These are phyloP conservation scores for Rickenella mellea DNA, from an alignment of 768 basidiomycete species.

Conservation along the genomic window DNA sequence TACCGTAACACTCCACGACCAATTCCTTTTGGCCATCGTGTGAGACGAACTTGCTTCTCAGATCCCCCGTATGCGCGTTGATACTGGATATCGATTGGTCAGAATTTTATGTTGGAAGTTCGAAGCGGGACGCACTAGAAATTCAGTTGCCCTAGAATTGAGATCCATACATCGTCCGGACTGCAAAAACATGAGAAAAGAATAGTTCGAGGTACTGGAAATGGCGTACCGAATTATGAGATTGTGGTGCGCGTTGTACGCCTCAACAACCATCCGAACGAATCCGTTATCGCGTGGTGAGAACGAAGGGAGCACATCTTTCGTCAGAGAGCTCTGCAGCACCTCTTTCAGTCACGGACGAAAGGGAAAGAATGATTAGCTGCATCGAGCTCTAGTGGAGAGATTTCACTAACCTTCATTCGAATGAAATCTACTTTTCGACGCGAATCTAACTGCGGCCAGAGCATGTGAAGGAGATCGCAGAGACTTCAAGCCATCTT, in stretches of 20 bases:
- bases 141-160: slow-evolving; percentile 29
- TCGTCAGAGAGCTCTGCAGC: slow-evolving; percentile 18
- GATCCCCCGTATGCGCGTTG: slow-evolving; percentile 20
- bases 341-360: too few relatives aligned
- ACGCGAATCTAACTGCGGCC: not conserved
- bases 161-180: slow-evolving; percentile 42
- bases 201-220: not conserved
- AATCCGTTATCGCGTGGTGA: slow-evolving; percentile 20
- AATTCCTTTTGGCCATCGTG: slow-evolving; percentile 25
- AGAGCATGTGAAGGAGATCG: not conserved
- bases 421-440: not conserved
- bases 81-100: slow-evolving; percentile 5
- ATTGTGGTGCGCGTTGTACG: slow-evolving; percentile 26
- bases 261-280: slow-evolving; percentile 21
- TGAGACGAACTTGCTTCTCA: slow-evolving; percentile 24
- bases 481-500: not conserved
- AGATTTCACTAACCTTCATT: not conserved
- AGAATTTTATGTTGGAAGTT: not conserved
- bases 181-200: not conserved
- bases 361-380: not conserved
- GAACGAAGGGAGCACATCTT: not conserved
- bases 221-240: slow-evolving; percentile 25
- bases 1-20: slow-evolving; percentile 11
- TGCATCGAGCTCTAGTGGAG: not conserved
- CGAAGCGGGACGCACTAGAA: slow-evolving; percentile 12